Evolutionary conservation across 805 yeast species (phyloP), one percentile per base, ranked within the genome.

Genomic region (Saccharomycopsis babjevae): DNA sequence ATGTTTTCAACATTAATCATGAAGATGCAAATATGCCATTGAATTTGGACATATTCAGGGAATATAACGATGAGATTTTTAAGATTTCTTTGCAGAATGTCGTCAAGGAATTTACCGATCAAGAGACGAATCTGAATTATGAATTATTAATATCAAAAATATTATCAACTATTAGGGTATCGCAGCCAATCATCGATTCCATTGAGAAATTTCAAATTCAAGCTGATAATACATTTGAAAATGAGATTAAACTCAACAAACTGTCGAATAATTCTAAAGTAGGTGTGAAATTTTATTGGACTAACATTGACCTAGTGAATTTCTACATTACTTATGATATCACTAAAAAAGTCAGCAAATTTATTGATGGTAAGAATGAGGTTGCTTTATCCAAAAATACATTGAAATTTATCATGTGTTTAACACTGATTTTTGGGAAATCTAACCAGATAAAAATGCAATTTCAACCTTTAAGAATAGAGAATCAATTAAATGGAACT

Each of bases 401-500:
- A 10, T 52, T 60, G 20, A 46, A 59, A 40, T 28, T 61, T 11
- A 3, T 30, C 13, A 36, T 58, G 22, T 18, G 22, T n/a, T n/a
- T 60, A 10, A 57, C 40, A 3, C 52, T 46, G 40, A 36, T 50
- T 11, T 25, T 59, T 25, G 32, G 42, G 15, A 50, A 43, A 22
- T 34, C 32, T 40, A 25, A 15, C 22, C 28, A 16, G 55, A 16
- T 62, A 15, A 58, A 46, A 36, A 38, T 63, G 20, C 54, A 42
- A 46, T 40, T 63, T 30, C 30, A 39, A 6, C 65, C 65, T 18
- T 57, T 61, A 15, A 28, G 13, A n/a, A 61, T 63, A 20, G 65
- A 63, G 42, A 63, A 63, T 34, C 60, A 61, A 43, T 57, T 58
- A 13, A 61, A 57, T 34, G 64, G 61, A n/a, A 54, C 18, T 2